These are phyloP conservation scores for Cutaneotrichosporon sp. DNA, from an alignment of 1,284 basidiomycete species.

Conservation along the genomic window DNA sequence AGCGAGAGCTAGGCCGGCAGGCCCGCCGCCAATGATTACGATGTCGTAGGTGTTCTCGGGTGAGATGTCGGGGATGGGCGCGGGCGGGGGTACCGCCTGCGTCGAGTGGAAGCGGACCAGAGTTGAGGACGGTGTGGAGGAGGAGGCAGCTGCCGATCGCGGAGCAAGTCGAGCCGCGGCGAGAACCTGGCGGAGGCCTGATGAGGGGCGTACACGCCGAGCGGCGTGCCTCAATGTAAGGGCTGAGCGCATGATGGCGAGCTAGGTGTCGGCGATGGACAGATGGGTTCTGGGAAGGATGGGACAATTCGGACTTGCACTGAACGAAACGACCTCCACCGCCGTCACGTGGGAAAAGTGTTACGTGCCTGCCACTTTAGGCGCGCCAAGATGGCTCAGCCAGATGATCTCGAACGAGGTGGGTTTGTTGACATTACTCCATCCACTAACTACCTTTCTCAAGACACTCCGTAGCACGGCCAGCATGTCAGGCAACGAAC, in stretches of 20 bases:
- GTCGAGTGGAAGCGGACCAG: constrained; percentile 7
- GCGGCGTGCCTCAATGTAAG: constrained; percentile 6
- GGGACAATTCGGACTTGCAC: background rate
- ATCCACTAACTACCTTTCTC: background rate
- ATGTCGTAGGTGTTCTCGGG: constrained; percentile 63
- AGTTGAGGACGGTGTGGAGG: background rate
- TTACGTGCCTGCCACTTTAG: background rate
- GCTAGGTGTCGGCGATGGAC: constrained; percentile 1
- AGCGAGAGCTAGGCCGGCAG: constrained; percentile 85
- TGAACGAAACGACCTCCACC: background rate
- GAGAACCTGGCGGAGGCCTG: background rate
- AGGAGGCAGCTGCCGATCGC: constrained; percentile 2
- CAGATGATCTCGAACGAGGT: background rate
- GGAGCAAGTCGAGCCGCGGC: constrained; percentile 3
- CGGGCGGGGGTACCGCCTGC: constrained; percentile 4
- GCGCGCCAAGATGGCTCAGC: background rate
- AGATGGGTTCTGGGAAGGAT: background rate
- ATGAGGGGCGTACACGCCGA: background rate
- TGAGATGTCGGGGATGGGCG: constrained; percentile 26
- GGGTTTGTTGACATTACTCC: constrained; percentile 10
- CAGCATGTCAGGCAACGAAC: constrained; percentile 34
- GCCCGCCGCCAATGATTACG: constrained; percentile 92
- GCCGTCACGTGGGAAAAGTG: background rate
- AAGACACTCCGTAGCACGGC: background rate
- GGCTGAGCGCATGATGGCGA: constrained; percentile 8